Base-by-base conservation (phyloP, 202 grass and related monocot species). In the Schoenoplectus triqueter region DNA sequence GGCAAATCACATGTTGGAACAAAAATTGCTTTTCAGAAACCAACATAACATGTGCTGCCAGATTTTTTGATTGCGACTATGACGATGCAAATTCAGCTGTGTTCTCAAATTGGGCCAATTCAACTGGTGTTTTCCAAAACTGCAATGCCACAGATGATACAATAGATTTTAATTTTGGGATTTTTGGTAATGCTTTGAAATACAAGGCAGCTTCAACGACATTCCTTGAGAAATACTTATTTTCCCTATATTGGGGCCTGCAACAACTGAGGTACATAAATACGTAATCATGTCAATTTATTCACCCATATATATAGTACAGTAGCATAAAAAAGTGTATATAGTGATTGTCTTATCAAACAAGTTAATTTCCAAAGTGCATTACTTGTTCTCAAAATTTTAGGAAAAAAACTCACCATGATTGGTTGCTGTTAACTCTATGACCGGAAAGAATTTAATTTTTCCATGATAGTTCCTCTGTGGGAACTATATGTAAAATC, bases 1-100 rank as follows among this genome's bases (percentile, higher is more conserved):
- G 95, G 11, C 92, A 92, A 64, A 98, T 93, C 66, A 95, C 92
- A 66, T 98, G 95, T 82, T 98, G 95, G 95, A 91, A 93, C 85
- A 49, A 88, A 68, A 75, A 39, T 66, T 98, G 95, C 84, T 15
- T 10, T 52, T 5, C 0, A 47, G 86, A 95, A 40, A 45, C 45
- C 45, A 2, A 50, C 0, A 66, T 15, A 57, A 5, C 15, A 75
- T 98, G 95, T 55, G 7, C 22, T 48, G 7, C 86, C 48, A 60
- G 3, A n/a, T 95, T 87, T 90, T 79, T 92, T 42, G 90, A 75
- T 76, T 98, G 95, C 40, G 89, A 93, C 4, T 85, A 20, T 75
- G 21, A 7, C 41, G 20, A 1, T 90, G 75, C 45, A 56, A 71
- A 46, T 71, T 20, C 49, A 18, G 40, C 0, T 0, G 14, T 0